Percentiles rank a stretch among this genome's conserved stretches.
These are phyloP conservation scores for Vaccinium macrocarpon DNA, from an alignment of 148 eudicot species.

Conservation along the genomic window DNA sequence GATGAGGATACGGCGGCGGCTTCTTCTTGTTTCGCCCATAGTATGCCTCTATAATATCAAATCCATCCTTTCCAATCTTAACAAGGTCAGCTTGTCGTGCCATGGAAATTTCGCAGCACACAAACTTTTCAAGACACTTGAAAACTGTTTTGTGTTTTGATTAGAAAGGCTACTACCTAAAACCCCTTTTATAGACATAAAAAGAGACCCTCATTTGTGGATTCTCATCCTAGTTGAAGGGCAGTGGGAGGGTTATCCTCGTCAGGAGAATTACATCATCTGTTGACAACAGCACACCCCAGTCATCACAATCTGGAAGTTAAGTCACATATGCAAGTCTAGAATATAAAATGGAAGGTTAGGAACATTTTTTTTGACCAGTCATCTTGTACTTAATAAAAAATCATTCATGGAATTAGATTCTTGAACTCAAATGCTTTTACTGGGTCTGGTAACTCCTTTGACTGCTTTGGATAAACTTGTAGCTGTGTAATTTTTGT, in stretches of 20 bases:
- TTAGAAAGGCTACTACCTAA: neutral
- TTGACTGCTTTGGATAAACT: neutral
- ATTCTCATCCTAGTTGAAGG: neutral
- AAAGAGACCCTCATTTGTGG: neutral
- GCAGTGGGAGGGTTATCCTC: neutral
- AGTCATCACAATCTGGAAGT: neutral
- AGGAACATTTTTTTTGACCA: neutral
- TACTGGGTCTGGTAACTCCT: neutral
- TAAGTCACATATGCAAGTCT: neutral
- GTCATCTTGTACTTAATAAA: neutral
- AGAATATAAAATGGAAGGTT: no score
- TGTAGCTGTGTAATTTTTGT: neutral
- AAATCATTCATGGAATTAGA: neutral
- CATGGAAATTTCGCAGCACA: neutral
- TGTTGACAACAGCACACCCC: neutral
- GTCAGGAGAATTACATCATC: neutral
- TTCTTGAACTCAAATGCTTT: neutral
- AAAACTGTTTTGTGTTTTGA: neutral
- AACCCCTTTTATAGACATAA: slow-evolving; percentile 11
- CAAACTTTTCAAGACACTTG: neutral
- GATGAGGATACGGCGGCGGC: neutral
- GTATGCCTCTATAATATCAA: neutral
- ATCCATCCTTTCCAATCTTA: neutral
- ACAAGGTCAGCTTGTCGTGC: neutral
- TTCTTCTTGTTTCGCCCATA: neutral